A percentile compares a stretch with the other conserved stretches of the same genome.
These are phyloP conservation scores for Curvularia sp. DNA, from an alignment of 2,329 filamentous ascomycete genomes.

Conservation along the genomic window DNA sequence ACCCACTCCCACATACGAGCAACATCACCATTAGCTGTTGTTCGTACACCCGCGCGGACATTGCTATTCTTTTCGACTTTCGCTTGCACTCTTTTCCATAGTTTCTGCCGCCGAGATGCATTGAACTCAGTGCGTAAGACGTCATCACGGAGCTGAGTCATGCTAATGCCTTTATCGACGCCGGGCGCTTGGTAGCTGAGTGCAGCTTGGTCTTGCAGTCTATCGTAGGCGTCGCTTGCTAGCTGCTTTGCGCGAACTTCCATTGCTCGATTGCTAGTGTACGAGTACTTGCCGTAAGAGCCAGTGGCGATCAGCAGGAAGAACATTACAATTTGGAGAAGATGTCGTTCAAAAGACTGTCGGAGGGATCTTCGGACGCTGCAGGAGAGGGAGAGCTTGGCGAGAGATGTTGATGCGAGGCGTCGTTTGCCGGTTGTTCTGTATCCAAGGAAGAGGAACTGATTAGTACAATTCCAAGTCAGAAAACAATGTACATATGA, in stretches of 20 bases:
- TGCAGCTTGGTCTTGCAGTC: constrained; percentile 82
- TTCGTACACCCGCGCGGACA: constrained; percentile 77
- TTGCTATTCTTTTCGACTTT: constrained; percentile 96
- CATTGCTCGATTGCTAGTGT: constrained; percentile 68
- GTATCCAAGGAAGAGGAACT: constrained; percentile 75
- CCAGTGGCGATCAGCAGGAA: constrained; percentile 58
- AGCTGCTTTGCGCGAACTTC: constrained; percentile 79
- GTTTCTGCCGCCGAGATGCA: constrained; percentile 73
- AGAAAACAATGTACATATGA: constrained; percentile 37
- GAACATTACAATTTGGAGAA: constrained; percentile 74
- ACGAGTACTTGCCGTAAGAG: constrained; percentile 69
- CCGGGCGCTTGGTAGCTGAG: constrained; percentile 71
- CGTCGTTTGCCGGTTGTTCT: constrained; percentile 71
- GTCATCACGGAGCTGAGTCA: constrained; percentile 90
- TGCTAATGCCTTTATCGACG: constrained; percentile 79
- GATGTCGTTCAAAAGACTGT: constrained; percentile 83
- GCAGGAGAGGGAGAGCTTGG: constrained; percentile 86
- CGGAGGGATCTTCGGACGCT: constrained; percentile 78
- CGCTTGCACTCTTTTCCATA: constrained; percentile 83
- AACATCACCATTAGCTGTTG: constrained; percentile 62
- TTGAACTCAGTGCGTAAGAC: constrained; percentile 83
- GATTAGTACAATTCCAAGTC: constrained; percentile 72
- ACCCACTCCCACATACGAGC: constrained; percentile 74
- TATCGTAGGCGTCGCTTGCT: constrained; percentile 82
- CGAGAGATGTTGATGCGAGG: constrained; percentile 87